These are phyloP conservation scores for Rhizopogon vesiculosus DNA, from an alignment of 768 basidiomycete species.

Conservation along the genomic window DNA sequence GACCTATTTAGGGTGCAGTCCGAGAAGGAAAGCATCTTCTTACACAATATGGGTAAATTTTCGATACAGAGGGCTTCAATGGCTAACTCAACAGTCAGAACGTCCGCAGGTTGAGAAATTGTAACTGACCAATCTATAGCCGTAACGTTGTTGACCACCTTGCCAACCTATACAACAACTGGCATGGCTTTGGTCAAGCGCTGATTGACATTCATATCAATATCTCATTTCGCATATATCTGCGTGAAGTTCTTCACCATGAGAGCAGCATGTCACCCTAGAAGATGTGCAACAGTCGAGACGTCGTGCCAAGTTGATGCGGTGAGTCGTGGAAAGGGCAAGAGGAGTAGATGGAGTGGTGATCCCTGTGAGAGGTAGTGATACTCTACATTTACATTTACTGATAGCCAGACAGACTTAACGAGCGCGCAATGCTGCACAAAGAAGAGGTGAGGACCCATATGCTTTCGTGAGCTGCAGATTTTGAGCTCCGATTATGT, in stretches of 20 bases:
- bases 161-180: slow-evolving; percentile 52
- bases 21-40: slow-evolving; percentile 65
- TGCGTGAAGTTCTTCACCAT: slow-evolving; percentile 37
- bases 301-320: slow-evolving; percentile 34
- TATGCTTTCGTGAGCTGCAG: no score
- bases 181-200: slow-evolving; percentile 60
- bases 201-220: slow-evolving; percentile 52
- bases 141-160: slow-evolving; percentile 34
- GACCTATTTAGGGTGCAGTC: slow-evolving; percentile 76
- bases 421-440: slow-evolving; percentile 53
- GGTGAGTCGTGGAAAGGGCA: slow-evolving; percentile 11
- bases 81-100: slow-evolving; percentile 26
- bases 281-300: slow-evolving; percentile 36
- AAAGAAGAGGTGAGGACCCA: slow-evolving; percentile 75
- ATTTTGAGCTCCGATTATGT: no score
- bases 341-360: slow-evolving; percentile 8
- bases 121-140: slow-evolving; percentile 25
- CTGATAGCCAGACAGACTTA: slow-evolving; percentile 36
- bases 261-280: slow-evolving; percentile 65
- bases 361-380: slow-evolving; percentile 61
- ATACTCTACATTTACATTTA: slow-evolving; percentile 36
- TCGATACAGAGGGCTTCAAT: slow-evolving; percentile 45
- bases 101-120: not conserved
- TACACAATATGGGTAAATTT: slow-evolving; percentile 60
- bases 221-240: slow-evolving; percentile 26